Evolutionary conservation across 176 grass and related monocot species (phyloP), one percentile per base, ranked within the genome.

Genomic region (Ensete ventricosum): DNA sequence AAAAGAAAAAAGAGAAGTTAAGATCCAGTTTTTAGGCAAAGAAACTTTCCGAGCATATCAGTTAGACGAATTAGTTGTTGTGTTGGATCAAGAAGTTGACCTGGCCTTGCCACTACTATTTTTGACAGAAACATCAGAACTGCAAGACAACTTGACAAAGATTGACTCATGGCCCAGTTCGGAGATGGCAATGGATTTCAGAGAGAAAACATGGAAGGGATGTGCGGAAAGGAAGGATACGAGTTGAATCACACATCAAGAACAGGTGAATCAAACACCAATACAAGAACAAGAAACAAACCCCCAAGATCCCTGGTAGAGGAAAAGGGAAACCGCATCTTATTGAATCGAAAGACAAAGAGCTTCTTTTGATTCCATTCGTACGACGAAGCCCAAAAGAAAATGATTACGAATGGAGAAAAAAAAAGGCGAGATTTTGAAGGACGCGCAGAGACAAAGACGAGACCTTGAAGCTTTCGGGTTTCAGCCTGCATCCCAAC

Each of bases 311-410:
- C 14, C 26, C 1, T n/a, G 6, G 14, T 6, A 19, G 2, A 69
- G 34, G 6, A 66, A 66, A 13, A 20, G 34, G 34, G 20, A 50
- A 50, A 69, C 10, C 67, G 49, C 1, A 49, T 69, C 50, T 69
- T n/a, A n/a, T n/a, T 69, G 2, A 50, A 69, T 50, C 65, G 50
- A 69, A n/a, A 69, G 14, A 69, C 43, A 67, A 67, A 67, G 25
- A 13, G 11, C 27, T 34, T 14, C 64, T 43, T 34, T 43, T 34
- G 26, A 67, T 34, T 13, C 12, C 64, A 67, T 67, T 67, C 22
- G 11, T 14, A 9, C 25, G 14, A 67, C 34, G 64, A 29, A 34
- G 34, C 64, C 11, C 64, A 14, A 29, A 1, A 23, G 22, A 23
- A 16, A 34, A 67, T 2, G 14, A 34, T 8, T 23, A 43, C 8